Percentiles rank a stretch among this genome's conserved stretches.
Conservation (phyloP, 441 rosid genomes). For the Erodium trifolium region DNA sequence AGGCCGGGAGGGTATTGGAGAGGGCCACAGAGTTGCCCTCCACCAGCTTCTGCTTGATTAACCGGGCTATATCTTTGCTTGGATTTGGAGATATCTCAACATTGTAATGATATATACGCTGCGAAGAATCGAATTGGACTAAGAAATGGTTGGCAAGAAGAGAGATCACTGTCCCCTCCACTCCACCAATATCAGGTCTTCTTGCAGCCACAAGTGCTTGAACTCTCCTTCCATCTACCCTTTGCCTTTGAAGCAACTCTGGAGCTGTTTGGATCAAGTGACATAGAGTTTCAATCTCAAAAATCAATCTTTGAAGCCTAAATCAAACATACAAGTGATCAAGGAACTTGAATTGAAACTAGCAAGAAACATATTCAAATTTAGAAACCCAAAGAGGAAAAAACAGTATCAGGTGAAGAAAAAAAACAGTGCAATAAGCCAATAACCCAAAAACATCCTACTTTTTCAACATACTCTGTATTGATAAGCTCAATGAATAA, state of each 20-base stretch:
- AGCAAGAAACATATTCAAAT: too few species aligned
- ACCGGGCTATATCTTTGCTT: slow-evolving; percentile 65
- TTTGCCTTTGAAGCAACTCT: slow-evolving; percentile 31
- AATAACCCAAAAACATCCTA: not conserved
- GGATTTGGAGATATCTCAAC: slow-evolving; percentile 80
- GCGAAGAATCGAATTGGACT: slow-evolving; percentile 60
- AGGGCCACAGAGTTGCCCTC: slow-evolving; percentile 41
- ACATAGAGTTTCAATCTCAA: not conserved
- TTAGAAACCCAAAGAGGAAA: too few species aligned
- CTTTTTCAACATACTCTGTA: not conserved
- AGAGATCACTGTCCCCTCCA: slow-evolving; percentile 58
- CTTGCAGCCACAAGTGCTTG: slow-evolving; percentile 48
- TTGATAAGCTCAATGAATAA: slow-evolving; percentile 1
- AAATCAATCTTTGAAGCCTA: not conserved
- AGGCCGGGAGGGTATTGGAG: slow-evolving; percentile 63
- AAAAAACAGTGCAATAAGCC: not conserved
- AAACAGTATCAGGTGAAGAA: too few species aligned
- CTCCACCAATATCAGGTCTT: slow-evolving; percentile 90
- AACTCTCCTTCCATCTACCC: slow-evolving; percentile 40
- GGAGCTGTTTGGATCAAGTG: slow-evolving; percentile 32
- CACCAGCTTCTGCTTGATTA: slow-evolving; percentile 74
- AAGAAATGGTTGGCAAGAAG: slow-evolving; percentile 92
- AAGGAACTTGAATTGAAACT: too few species aligned
- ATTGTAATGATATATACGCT: slow-evolving; percentile 69
- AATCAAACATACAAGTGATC: not conserved